Evolutionary conservation across 148 eudicot species (phyloP), one percentile per base, ranked within the genome.

Genomic region (Fagopyrum esculentum): DNA sequence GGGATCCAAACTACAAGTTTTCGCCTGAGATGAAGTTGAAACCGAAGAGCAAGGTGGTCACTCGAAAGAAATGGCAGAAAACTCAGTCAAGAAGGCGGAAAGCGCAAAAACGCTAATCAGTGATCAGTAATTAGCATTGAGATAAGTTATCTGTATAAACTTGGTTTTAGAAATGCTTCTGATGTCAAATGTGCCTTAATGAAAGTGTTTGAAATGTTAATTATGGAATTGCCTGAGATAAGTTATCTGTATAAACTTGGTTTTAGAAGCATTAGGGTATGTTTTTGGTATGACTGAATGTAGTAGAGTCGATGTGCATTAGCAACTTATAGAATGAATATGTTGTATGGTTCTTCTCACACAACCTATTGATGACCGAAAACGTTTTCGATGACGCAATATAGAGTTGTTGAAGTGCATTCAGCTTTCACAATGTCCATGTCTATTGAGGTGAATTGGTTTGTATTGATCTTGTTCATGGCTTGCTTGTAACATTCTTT

Each of bases 11-110:
- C 76, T 95, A 87, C 64, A 88, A 89, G 75, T 95, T 83, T 69
- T 87, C 97, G 30, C 97, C 96, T 3, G 97, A 92, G 79, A 46
- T 95, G 79, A 95, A 92, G 82, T 78, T 95, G 70, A 95, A 90
- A 81, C 99, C 97, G 9, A 95, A 95, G 83, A 95, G 91, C 85
- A 92, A 91, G 78, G 54, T 90, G 22, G 92, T 95, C n/a, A 82
- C 82, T 0, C 86, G 81, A 73, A 90, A 89, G 84, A 92, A 90
- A 84, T 95, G 87, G 88, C 94, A 90, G 86, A 95, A 95, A 84
- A 72, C 97, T 13, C 80, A 90, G 75, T 82, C 97, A 59, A 87
- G 97, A 73, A 82, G 92, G 6, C 82, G 96, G 79, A 95, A 90
- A 77, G 99, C 90, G 69, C 71, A 66, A 6, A 66, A 66, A 17